Percentiles rank a stretch among this genome's conserved stretches.
phyloP scores from a whole-genome alignment of 495 filamentous ascomycete genomes.

The Trichoderma orchidacearum region DNA sequence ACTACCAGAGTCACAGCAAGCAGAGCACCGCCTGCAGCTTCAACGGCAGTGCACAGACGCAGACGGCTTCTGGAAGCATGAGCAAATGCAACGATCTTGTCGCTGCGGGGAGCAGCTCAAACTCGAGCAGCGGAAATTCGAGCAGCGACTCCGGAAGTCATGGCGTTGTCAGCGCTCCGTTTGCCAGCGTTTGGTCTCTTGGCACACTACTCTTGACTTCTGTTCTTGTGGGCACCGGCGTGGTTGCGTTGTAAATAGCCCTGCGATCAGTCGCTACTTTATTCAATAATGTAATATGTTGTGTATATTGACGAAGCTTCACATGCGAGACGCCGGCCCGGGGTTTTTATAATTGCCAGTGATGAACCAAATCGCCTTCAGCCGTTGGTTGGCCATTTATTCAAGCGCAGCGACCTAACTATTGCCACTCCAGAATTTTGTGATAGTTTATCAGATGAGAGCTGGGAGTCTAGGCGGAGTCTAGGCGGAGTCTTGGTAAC shows the following conservation, averaged over 20 bases:
- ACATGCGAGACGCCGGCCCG: too few relatives aligned
- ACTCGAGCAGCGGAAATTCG: slow-evolving; percentile 7
- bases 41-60: slow-evolving; percentile 21
- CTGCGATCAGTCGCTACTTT: too few relatives aligned
- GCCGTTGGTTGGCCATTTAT: too few relatives aligned
- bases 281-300: too few relatives aligned
- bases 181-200: slow-evolving; percentile 40
- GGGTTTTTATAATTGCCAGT: too few relatives aligned
- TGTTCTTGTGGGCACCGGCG: slow-evolving; percentile 56
- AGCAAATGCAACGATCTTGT: slow-evolving; percentile 17
- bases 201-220: slow-evolving; percentile 51
- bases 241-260: slow-evolving; percentile 71
- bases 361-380: too few relatives aligned
- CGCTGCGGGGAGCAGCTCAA: slow-evolving; percentile 29
- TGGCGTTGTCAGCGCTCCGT: slow-evolving; percentile 20
- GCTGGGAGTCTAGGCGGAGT: too few relatives aligned
- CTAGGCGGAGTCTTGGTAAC: too few relatives aligned
- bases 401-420: too few relatives aligned
- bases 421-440: too few relatives aligned
- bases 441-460: too few relatives aligned
- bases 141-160: slow-evolving; percentile 14
- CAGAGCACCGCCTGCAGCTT: slow-evolving; percentile 60
- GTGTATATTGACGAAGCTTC: too few relatives aligned
- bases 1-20: slow-evolving; percentile 55
- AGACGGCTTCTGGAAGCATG: neutral